Evolutionary conservation across 345 rosid genomes (phyloP).

Genomic region (Salix exigua): DNA sequence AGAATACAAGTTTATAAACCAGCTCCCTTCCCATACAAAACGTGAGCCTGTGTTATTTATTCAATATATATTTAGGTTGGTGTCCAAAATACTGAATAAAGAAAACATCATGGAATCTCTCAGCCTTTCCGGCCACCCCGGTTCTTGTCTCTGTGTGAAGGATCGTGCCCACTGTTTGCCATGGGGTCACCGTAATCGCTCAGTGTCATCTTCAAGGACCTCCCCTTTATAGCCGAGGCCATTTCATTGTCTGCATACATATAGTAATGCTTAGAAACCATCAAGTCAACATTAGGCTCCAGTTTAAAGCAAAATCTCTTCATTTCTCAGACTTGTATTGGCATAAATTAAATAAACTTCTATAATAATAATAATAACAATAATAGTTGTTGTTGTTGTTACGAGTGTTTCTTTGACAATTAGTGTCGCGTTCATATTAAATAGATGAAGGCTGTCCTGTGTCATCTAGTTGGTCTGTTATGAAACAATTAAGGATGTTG

Average conservation of each 20-base stretch:
- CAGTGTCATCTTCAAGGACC: slow-evolving; percentile 44
- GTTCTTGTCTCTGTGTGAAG: slow-evolving; percentile 24
- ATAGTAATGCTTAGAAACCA: neutral
- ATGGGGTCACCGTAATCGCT: slow-evolving; percentile 50
- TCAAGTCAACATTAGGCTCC: neutral
- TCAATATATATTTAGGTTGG: neutral
- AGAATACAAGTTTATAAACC: neutral
- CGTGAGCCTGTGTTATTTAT: neutral
- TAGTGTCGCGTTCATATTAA: too few species aligned
- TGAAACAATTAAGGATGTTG: neutral
- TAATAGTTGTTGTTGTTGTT: too few species aligned
- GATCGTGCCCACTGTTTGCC: slow-evolving; percentile 62
- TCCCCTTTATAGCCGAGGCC: slow-evolving; percentile 27
- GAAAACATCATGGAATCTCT: slow-evolving; percentile 4
- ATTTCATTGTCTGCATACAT: slow-evolving; percentile 20
- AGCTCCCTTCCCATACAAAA: neutral
- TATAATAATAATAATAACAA: neutral
- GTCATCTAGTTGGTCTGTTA: neutral
- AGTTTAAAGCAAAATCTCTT: neutral
- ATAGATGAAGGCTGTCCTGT: neutral
- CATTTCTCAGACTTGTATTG: neutral
- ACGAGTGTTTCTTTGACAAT: too few species aligned
- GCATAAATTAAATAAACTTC: neutral
- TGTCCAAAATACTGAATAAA: neutral
- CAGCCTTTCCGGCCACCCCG: slow-evolving; percentile 35